These are phyloP conservation scores for Flaveria ramosissima DNA, from an alignment of 129 eudicot species.

Conservation along the genomic window DNA sequence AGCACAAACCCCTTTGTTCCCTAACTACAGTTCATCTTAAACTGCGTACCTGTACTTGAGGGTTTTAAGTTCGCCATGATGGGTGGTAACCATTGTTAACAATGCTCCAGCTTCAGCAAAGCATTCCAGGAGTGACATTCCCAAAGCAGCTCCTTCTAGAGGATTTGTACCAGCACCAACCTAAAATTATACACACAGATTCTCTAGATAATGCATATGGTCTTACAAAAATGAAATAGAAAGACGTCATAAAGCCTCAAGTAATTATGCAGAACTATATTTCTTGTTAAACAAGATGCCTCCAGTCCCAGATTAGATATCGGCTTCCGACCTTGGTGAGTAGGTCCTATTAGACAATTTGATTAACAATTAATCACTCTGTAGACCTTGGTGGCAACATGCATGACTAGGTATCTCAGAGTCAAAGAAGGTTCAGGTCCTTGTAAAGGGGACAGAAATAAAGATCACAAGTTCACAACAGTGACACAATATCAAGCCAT, in stretches of 20 bases:
- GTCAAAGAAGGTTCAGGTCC: not conserved
- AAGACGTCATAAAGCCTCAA: slow-evolving; percentile 16
- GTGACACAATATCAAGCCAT: not conserved
- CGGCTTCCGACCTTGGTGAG: slow-evolving; percentile 6
- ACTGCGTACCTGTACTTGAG: slow-evolving; percentile 76
- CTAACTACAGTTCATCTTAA: slow-evolving; percentile 18
- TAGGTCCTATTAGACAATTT: not conserved
- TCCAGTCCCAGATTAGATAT: slow-evolving; percentile 1
- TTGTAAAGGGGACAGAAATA: not conserved
- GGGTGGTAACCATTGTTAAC: slow-evolving; percentile 91
- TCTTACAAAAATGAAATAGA: not conserved
- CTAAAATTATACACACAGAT: slow-evolving; percentile 40
- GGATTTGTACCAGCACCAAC: slow-evolving; percentile 99
- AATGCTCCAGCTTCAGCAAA: slow-evolving; percentile 76
- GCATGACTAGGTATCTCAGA: not conserved
- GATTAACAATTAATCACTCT: not conserved
- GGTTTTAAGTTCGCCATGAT: slow-evolving; percentile 97
- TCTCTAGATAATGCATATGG: slow-evolving; percentile 18
- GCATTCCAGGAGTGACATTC: slow-evolving; percentile 91
- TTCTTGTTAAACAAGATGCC: slow-evolving; percentile 15
- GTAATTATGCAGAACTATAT: slow-evolving; percentile 12
- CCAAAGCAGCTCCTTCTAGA: slow-evolving; percentile 95
- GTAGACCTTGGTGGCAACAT: slow-evolving; percentile 13
- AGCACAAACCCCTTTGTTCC: slow-evolving; percentile 16
- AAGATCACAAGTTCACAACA: not conserved